These are phyloP conservation scores for Thelonectria blattea DNA, from an alignment of 2,329 filamentous ascomycete species.

Conservation along the genomic window DNA sequence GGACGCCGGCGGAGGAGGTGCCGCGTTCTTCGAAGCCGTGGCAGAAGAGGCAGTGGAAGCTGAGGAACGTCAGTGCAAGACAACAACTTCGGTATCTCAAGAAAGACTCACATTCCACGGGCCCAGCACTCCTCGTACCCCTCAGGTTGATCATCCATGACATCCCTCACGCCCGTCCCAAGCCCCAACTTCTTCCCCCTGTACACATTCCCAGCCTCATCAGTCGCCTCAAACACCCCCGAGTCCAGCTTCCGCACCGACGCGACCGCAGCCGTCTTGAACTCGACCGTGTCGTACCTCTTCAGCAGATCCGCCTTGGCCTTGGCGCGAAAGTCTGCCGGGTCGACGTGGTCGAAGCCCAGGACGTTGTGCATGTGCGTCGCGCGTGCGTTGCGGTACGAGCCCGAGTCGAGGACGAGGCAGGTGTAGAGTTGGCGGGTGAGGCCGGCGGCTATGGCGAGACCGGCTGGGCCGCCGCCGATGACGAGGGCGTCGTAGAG, in stretches of 20 bases:
- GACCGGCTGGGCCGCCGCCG: constrained; percentile 59
- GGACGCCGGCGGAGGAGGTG: constrained; percentile 50
- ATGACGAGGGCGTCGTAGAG: constrained; percentile 59
- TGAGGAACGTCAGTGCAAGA: constrained; percentile 27
- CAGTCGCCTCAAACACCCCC: constrained; percentile 46
- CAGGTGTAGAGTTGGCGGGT: constrained; percentile 56
- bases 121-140: constrained; percentile 64
- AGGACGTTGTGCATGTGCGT: constrained; percentile 56
- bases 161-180: constrained; percentile 59
- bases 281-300: constrained; percentile 45
- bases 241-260: constrained; percentile 38
- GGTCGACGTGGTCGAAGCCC: constrained; percentile 47
- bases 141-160: constrained; percentile 53
- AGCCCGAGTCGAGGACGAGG: constrained; percentile 56
- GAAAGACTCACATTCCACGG: constrained; percentile 55
- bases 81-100: no score
- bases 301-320: constrained; percentile 42
- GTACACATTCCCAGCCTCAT: constrained; percentile 51
- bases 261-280: constrained; percentile 38
- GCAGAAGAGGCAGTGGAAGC: constrained; percentile 66
- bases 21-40: constrained; percentile 65
- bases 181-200: constrained; percentile 60
- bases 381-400: constrained; percentile 56
- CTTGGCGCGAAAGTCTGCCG: constrained; percentile 44
- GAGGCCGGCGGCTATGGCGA: constrained; percentile 53